These are phyloP conservation scores for Boletus sp. DNA, from an alignment of 1,284 basidiomycete genomes.

Conservation along the genomic window DNA sequence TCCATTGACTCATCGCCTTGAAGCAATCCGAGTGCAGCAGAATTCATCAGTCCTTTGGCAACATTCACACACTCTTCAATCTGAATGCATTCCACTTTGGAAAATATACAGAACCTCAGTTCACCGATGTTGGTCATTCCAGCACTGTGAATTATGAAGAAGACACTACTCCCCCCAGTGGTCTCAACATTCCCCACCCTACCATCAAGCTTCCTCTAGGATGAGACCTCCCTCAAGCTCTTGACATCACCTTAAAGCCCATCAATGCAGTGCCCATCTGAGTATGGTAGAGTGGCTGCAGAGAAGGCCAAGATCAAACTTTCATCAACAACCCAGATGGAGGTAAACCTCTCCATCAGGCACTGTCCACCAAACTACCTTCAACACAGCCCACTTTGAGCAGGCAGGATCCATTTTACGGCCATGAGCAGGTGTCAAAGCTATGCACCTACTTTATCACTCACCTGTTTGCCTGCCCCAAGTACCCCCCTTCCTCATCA, in stretches of 20 bases:
- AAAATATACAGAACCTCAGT: too few relatives aligned
- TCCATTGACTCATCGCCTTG: too few relatives aligned
- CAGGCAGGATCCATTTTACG: conserved; percentile 69
- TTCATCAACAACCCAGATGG: conserved; percentile 91
- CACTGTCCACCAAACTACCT: conserved; percentile 27
- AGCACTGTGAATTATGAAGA: too few relatives aligned
- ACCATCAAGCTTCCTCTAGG: too few relatives aligned
- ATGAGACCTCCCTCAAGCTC: too few relatives aligned
- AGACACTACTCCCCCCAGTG: too few relatives aligned
- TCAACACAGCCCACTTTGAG: conserved; percentile 30
- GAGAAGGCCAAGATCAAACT: conserved; percentile 99
- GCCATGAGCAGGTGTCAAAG: conserved; percentile 67
- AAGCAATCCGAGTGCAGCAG: conserved; percentile 24
- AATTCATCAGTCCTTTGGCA: conserved; percentile 57
- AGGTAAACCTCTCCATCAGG: too few relatives aligned
- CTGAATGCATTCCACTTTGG: conserved; percentile 90
- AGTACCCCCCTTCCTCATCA: conserved; percentile 51
- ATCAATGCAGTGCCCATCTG: too few relatives aligned
- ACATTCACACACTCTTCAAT: conserved; percentile 86
- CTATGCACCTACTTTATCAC: conserved; percentile 77
- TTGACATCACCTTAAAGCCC: too few relatives aligned
- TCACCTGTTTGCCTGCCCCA: conserved; percentile 74
- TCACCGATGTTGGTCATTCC: too few relatives aligned
- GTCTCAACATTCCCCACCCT: too few relatives aligned
- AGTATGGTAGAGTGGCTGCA: conserved; percentile 53